These are phyloP conservation scores for Senna tora DNA, from an alignment of 306 rosid species.

Conservation along the genomic window DNA sequence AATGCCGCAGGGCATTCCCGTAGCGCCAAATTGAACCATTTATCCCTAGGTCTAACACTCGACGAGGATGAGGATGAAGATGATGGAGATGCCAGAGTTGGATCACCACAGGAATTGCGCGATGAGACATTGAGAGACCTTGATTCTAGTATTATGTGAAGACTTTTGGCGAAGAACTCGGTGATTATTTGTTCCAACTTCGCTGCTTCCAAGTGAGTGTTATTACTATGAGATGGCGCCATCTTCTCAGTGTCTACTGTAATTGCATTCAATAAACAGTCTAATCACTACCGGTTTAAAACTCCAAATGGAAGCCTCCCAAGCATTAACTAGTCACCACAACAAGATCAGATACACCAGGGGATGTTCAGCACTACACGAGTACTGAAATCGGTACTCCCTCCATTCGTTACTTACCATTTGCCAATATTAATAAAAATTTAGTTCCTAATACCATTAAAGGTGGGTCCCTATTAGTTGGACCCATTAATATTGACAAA, in stretches of 20 bases:
- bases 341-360: constrained; percentile 8
- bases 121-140: constrained; percentile 68
- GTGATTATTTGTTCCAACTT: constrained; percentile 76
- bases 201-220: constrained; percentile 69
- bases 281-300: constrained; percentile 25
- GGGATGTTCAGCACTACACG: too few relatives aligned
- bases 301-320: not conserved
- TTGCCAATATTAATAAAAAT: too few relatives aligned
- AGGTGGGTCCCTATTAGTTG: too few relatives aligned
- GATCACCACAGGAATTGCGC: constrained; percentile 63
- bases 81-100: constrained; percentile 60
- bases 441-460: too few relatives aligned
- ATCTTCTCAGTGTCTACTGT: constrained; percentile 38
- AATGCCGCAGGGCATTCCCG: constrained; percentile 72
- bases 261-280: constrained; percentile 20
- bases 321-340: constrained; percentile 7
- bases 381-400: too few relatives aligned
- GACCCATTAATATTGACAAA: too few relatives aligned
- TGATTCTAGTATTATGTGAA: constrained; percentile 80
- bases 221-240: constrained; percentile 65
- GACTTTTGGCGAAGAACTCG: constrained; percentile 75
- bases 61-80: constrained; percentile 76
- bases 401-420: too few relatives aligned
- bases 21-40: constrained; percentile 84
- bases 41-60: constrained; percentile 78